Evolutionary conservation across 2,329 filamentous ascomycete species (phyloP), one percentile per base, ranked within the genome.

Genomic region (Aulographum hederae): DNA sequence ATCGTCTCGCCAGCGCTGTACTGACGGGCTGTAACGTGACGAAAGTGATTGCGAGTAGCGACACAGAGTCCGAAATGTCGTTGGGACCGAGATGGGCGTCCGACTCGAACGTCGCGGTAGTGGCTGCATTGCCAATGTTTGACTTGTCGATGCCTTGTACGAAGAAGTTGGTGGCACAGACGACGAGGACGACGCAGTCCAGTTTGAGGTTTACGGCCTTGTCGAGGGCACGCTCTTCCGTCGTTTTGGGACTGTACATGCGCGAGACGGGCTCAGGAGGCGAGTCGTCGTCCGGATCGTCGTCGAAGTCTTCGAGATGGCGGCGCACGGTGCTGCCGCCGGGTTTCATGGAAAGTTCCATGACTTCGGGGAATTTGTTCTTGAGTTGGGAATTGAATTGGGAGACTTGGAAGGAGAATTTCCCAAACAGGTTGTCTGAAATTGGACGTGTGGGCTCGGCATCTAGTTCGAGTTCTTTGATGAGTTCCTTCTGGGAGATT

Each of bases 71-170:
- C 8, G 29, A 10, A 15, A 31, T 15, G 11, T 21, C 29, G 18
- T 31, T 17, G 8, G 8, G 8, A 8, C 29, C 8, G 21, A 25
- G n/a, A n/a, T 25, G 21, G 21, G n/a, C 8, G 21, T 25, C 21
- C n/a, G 8, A 8, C 21, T 25, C 21, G 21, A 25, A n/a, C 8
- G 8, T 25, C 8, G 8, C 21, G 21, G 21, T 25, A 8, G 8
- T n/a, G n/a, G n/a, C n/a, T 25, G 21, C 21, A n/a, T 25, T 25
- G 5, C 36, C 36, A 26, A 38, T 31, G 18, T 38, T 38, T 12
- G 34, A 35, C 21, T 38, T 38, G 26, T 36, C 36, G 25, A 38
- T 38, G 6, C 36, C 34, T 17, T 31, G 32, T 13, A 25, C 21
- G 18, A 38, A 30, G 26, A 38, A 38, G 21, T 36, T 32, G 11